These are phyloP conservation scores for Periconia sp. DNA, from an alignment of 2,329 filamentous ascomycete species.

Conservation along the genomic window DNA sequence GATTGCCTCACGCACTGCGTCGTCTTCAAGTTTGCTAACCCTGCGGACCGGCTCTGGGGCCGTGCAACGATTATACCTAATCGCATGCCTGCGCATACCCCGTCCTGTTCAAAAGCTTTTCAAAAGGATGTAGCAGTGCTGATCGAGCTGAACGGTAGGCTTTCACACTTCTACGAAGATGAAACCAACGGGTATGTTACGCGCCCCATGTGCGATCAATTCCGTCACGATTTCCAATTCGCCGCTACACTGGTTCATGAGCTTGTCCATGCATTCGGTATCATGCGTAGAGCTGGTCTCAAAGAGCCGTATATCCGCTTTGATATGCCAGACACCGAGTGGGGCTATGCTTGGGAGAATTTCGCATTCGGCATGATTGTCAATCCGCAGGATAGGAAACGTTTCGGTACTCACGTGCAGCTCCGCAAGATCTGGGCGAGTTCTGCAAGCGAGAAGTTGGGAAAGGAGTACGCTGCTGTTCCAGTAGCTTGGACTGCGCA, in stretches of 20 bases:
- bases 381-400: conserved; percentile 28
- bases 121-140: conserved; percentile 11
- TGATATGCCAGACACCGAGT: conserved; percentile 29
- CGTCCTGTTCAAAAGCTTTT: conserved; percentile 16
- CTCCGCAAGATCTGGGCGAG: conserved; percentile 34
- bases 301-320: conserved; percentile 27
- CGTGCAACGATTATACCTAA: conserved; percentile 15
- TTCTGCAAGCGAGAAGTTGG: conserved; percentile 10
- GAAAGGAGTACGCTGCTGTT: conserved; percentile 34
- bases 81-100: conserved; percentile 5
- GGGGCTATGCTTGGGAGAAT: conserved; percentile 41
- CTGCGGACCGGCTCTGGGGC: conserved; percentile 21
- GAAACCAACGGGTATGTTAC: conserved; percentile 19
- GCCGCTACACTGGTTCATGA: conserved; percentile 37
- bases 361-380: conserved; percentile 39
- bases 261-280: conserved; percentile 36
- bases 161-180: conserved; percentile 20
- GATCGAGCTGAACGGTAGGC: conserved; percentile 27
- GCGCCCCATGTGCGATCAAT: conserved; percentile 27
- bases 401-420: conserved; percentile 20
- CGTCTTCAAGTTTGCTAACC: conserved; percentile 17
- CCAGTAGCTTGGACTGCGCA: conserved; percentile 37
- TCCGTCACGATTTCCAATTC: conserved; percentile 39
- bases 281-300: conserved; percentile 31
- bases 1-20: conserved; percentile 29